phyloP scores from a whole-genome alignment of 129 eudicot species.

The Saussurea involucrata region DNA sequence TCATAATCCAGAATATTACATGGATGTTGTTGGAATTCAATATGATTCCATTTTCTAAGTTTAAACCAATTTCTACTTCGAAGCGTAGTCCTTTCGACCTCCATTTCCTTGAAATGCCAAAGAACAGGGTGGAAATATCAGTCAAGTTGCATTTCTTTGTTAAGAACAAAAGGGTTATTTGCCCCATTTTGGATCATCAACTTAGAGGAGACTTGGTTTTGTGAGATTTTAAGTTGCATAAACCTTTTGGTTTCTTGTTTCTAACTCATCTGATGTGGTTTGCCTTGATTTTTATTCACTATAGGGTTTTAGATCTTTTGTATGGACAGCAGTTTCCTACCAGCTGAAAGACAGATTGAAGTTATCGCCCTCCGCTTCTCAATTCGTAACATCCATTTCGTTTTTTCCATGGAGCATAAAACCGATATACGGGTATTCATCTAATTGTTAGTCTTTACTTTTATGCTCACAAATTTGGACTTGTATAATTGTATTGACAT shows the following conservation, averaged over 20 bases:
- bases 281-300: slow-evolving; percentile 3
- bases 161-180: background rate
- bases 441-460: slow-evolving; percentile 9
- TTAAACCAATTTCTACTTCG: background rate
- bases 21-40: background rate
- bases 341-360: slow-evolving; percentile 78
- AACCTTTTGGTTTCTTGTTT: background rate
- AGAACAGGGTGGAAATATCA: background rate
- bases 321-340: slow-evolving; percentile 92
- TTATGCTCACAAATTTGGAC: slow-evolving; percentile 9
- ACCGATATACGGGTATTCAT: slow-evolving; percentile 85
- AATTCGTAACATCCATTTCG: slow-evolving; percentile 71
- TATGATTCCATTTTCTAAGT: background rate
- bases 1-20: background rate
- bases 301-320: slow-evolving; percentile 94
- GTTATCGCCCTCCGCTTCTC: slow-evolving; percentile 87
- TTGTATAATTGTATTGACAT: background rate
- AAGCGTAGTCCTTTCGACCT: background rate
- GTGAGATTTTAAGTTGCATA: background rate
- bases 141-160: background rate
- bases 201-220: background rate
- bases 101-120: background rate
- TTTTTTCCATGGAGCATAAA: slow-evolving; percentile 98
- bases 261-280: slow-evolving; percentile 4
- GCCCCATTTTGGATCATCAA: background rate